Evolutionary conservation across 371 early-diverging fungal species (phyloP), one percentile per base, ranked within the genome.

Genomic region (Funneliformis caledonium): DNA sequence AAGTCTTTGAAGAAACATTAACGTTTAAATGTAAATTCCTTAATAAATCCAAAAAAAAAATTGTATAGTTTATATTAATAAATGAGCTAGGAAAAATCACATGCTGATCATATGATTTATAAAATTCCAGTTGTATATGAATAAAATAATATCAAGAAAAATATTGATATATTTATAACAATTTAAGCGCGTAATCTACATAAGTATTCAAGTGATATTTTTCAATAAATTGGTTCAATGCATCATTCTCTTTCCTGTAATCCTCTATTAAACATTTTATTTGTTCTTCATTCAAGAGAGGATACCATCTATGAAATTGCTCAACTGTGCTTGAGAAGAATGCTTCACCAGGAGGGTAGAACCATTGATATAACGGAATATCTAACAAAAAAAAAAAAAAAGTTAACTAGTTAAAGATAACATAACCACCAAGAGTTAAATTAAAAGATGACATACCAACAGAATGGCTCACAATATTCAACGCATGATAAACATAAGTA

Each of bases 351-450:
- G 72, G 80, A 5, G 80, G 45, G 45, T 45, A 70, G 60, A 70
- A 79, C 67, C 59, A 79, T 8, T 79, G 75, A 42, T 16, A 10
- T 59, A 75, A 74, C 31, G 74, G 60, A n/a, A 52, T 74, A 11
- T 31, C 74, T 56, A 74, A 33, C 9, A 74, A 31, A 74, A 14
- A 11, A 26, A 19, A 31, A 6, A 72, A 72, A 16, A 9, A 8
- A 26, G 0, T 31, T 45, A 16, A 43, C 9, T 2, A 45, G 22
- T 69, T 1, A 68, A 37, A 9, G 43, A 68, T 31, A 64, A 12
- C 16, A 1, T 68, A 42, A n/a, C 12, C n/a, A 42, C 14, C 8
- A 31, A 62, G 16, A 33, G 11, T 31, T 33, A 19, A 22, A n/a
- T 14, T 14, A 59, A 26, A 56, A 62, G 14, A 26, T 33, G 16